Base-by-base conservation (phyloP, 371 early-diverging fungal species). In the Mucor circinelloides region DNA sequence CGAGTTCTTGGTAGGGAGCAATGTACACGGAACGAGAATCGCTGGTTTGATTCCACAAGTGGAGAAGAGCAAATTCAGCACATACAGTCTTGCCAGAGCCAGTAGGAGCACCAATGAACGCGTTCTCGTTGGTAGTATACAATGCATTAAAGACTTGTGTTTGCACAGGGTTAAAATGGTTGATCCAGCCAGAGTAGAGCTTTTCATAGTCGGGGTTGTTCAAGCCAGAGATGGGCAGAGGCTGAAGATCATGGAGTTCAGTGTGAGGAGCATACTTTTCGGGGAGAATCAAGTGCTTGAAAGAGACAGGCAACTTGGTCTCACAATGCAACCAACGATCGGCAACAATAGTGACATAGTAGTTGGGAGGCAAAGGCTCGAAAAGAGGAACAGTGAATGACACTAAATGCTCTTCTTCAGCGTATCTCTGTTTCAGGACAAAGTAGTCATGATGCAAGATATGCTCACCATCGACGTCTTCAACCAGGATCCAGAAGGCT, bases 61-160 rank as follows among this genome's bases (percentile, higher is more conserved):
- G 90, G 68, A 96, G 74, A 69, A 99, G 78, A 4, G 99, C 98
- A 79, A 98, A 92, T 79, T 98, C 98, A 30, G 97, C 99, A 61
- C 94, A 92, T 23, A 97, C 88, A 3, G 99, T 98, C 86, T 99
- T 99, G 48, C 99, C 99, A 48, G 92, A 87, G 19, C 99, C 99
- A 15, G 98, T 91, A 21, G 99, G 95, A 2, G 99, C 98, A 52
- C 95, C 97, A 56, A 99, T 83, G 58, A 99, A 91, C 5, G 92
- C 88, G 72, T 96, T 99, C 34, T 95, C 94, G 67, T 97, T 94
- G 8, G 90, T 85, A 9, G 89, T 87, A 80, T 97, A 99, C 38
- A 98, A 82, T 1, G 96, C 77, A 71, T 97, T 89, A 85, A 97
- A 98, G 2, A 94, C 92, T 76, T 95, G 95, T 0, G 99, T 97